Conservation (phyloP, 192 early-diverging fungal genomes). For the Spizellomyces sp. region DNA sequence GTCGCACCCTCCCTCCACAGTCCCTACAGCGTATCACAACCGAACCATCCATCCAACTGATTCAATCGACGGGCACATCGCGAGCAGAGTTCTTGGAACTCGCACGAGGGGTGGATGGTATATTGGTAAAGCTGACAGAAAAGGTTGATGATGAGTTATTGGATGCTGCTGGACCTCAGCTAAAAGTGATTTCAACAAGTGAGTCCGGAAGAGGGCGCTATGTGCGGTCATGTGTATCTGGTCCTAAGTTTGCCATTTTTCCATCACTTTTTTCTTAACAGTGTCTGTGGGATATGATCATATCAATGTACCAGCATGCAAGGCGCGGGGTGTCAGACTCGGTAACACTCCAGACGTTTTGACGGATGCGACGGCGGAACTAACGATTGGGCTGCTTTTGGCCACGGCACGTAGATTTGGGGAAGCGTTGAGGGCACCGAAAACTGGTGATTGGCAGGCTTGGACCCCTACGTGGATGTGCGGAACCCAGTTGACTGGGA, state of each 20-base stretch:
- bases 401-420: conserved; percentile 71
- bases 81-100: conserved; percentile 13
- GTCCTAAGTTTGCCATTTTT: not conserved
- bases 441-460: conserved; percentile 57
- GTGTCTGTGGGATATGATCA: conserved; percentile 78
- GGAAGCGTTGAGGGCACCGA: conserved; percentile 51
- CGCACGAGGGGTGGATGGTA: conserved; percentile 18
- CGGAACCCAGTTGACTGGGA: conserved; percentile 74
- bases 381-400: conserved; percentile 74
- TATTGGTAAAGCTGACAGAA: conserved; percentile 61
- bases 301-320: conserved; percentile 59
- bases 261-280: not conserved
- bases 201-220: conserved; percentile 9
- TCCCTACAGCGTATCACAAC: not conserved
- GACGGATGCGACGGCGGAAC: conserved; percentile 86
- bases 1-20: not conserved
- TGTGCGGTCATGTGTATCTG: too few species aligned
- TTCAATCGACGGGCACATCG: not conserved
- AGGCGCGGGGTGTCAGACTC: conserved; percentile 56
- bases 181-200: conserved; percentile 76
- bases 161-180: conserved; percentile 58
- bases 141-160: conserved; percentile 73
- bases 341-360: conserved; percentile 87
- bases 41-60: not conserved
- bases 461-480: conserved; percentile 69